Base-by-base conservation (phyloP, 208 protist genomes). In the Acanthamoeba triangularis region DNA sequence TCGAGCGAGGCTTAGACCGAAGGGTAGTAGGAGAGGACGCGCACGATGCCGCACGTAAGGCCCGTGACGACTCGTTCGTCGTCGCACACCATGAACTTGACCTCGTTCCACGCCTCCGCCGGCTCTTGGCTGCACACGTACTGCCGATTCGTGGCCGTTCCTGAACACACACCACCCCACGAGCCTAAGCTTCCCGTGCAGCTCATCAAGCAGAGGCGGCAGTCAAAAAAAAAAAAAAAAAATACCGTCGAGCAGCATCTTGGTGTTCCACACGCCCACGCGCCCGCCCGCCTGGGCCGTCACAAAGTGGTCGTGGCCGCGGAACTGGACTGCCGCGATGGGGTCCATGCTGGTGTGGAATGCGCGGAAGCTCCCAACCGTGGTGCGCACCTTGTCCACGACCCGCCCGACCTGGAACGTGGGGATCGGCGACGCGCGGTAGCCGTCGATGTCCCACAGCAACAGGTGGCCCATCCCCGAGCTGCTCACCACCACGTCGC, bases 391-490 rank as follows among this genome's bases (percentile, higher is more conserved):
- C 23, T 49, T 41, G 74, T 82, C 74, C 3, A 82, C 74, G 37
- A 82, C 74, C 8, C 74, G 74, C 37, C 74, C 74, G 35, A 35
- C 63, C 63, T n/a, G n/a, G 23, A 35, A 1, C n/a, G 63, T 72
- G 63, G 63, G 30, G n/a, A 35, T 72, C 6, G 63, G 63, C 41
- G 74, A 82, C 74, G 74, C 74, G 37, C 41, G 74, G 74, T 54
- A 54, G 41, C 74, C 74, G 74, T 41, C 37, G 25, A 82, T 28
- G 74, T 82, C 74, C 74, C 74, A 82, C 41, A 82, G 30, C 18
- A 82, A 37, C 28, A 82, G 74, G 37, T 82, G 74, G 33, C 74
- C 74, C 74, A 82, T 82, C 11, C 74, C 74, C 33, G 74, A 82
- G 41, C 74, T 82, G 74, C 74, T 82, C 33, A 49, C 74, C 23